Evolutionary conservation across 2,329 filamentous ascomycete species (phyloP), one percentile per base, ranked within the genome.

Genomic region (Chaetomium globosum): DNA sequence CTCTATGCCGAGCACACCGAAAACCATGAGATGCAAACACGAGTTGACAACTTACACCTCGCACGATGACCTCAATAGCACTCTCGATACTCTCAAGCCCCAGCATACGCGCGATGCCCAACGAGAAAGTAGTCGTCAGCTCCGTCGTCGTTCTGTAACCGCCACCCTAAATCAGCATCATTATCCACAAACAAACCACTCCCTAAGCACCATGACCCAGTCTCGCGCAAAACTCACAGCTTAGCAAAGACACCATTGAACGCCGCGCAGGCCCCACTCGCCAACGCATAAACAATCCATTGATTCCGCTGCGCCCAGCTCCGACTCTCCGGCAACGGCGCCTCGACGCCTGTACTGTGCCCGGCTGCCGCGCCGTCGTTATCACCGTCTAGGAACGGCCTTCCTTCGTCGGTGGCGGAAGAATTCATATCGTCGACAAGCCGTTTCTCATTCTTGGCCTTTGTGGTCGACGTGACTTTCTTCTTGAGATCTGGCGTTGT

Each of bases 201-300:
- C 31, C 21, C 16, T 6, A 61, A 56, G 28, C 8, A 12, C 21
- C 10, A 56, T 26, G n/a, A 48, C n/a, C 46, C 21, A 46, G 19
- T 8, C 5, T n/a, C 46, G 13, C 3, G 39, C 10, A 3, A 48
- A 54, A 81, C 86, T 73, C 79, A 91, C 89, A 95, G 80, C 78
- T 94, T 95, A 0, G 91, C 91, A 80, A 94, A 93, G 5, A 91
- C 88, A 65, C 91, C 91, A 72, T 95, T 95, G 71, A 91, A 88
- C 26, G 91, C 90, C 36, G 91, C 91, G 73, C 90, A 93, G 61
- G 85, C 87, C 67, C 91, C 91, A 73, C 89, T 92, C 57, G 88
- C 86, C 51, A 93, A 75, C 51, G 91, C 89, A 68, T 90, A 83
- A 59, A 88, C 78, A 67, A 94, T 83, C 87, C 87, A 90, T 69